Conservation (phyloP, 768 basidiomycete species). For the Mycena vitilis region DNA sequence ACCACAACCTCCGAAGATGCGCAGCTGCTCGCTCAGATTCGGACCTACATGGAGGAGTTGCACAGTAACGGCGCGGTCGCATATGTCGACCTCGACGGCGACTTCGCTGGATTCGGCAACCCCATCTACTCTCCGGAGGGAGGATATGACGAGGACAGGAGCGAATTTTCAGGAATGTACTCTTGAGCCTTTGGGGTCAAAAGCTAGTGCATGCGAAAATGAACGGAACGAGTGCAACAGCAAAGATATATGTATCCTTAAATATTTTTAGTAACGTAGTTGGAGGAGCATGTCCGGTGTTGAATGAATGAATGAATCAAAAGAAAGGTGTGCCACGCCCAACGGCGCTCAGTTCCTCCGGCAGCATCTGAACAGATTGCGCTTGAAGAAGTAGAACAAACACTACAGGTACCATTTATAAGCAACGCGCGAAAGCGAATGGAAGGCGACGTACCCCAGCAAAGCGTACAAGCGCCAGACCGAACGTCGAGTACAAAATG, state of each 20-base stretch:
- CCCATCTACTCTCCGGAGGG: conserved; percentile 25
- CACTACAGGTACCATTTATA: conserved; percentile 53
- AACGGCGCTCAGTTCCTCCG: conserved; percentile 58
- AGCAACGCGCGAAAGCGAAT: background rate
- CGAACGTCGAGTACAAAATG: conserved; percentile 72
- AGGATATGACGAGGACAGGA: conserved; percentile 41
- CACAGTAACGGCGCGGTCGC: conserved; percentile 28
- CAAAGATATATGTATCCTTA: conserved; percentile 29
- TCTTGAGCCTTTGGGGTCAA: conserved; percentile 49
- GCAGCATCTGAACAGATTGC: conserved; percentile 75
- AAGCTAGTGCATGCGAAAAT: conserved; percentile 5
- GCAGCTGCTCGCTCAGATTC: conserved; percentile 24
- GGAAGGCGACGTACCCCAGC: conserved; percentile 56
- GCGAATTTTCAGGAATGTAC: conserved; percentile 67
- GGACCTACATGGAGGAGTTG: conserved; percentile 28
- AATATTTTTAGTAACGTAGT: conserved; percentile 34
- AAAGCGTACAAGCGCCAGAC: conserved; percentile 66
- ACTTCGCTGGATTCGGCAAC: conserved; percentile 33
- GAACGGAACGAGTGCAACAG: conserved; percentile 6
- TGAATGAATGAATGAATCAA: conserved; percentile 18
- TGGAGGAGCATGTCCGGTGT: conserved; percentile 25
- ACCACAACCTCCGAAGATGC: conserved; percentile 27
- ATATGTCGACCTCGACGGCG: conserved; percentile 36
- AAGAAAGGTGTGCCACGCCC: background rate
- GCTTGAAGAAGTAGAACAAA: conserved; percentile 73